A percentile compares a stretch with the other conserved stretches of the same genome.
Conservation (phyloP, 805 yeast genomes). For the Starmerella bombi region DNA sequence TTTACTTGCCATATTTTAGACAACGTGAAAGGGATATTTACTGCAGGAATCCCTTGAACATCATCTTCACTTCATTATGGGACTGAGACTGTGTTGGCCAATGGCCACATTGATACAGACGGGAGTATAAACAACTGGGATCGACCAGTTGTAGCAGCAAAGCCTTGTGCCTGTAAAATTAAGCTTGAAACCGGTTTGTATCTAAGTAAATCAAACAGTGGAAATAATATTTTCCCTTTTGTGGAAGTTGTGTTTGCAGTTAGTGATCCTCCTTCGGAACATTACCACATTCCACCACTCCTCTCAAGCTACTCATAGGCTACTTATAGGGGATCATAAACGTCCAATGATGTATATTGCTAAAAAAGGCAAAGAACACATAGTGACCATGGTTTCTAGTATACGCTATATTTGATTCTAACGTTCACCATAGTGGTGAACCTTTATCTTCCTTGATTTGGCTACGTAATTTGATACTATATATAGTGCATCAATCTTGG, state of each 20-base stretch:
- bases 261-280: conserved; percentile 53
- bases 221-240: conserved; percentile 56
- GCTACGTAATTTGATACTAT: too few species aligned
- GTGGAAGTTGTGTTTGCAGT: conserved; percentile 69
- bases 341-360: too few species aligned
- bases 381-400: too few species aligned
- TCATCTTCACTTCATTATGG: conserved; percentile 20
- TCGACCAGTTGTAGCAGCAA: conserved; percentile 24
- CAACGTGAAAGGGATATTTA: conserved; percentile 74
- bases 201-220: conserved; percentile 28
- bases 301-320: conserved; percentile 78
- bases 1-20: conserved; percentile 85
- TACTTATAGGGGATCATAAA: conserved; percentile 79
- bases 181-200: conserved; percentile 65
- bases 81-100: conserved; percentile 39
- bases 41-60: conserved; percentile 57
- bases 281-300: conserved; percentile 80
- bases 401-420: too few species aligned
- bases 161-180: conserved; percentile 59
- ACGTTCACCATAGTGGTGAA: too few species aligned
- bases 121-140: conserved; percentile 70
- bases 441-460: too few species aligned
- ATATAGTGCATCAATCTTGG: too few species aligned
- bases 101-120: conserved; percentile 59
- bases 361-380: too few species aligned